These are phyloP conservation scores for Collariella sp. DNA, from an alignment of 495 filamentous ascomycete genomes.

Conservation along the genomic window DNA sequence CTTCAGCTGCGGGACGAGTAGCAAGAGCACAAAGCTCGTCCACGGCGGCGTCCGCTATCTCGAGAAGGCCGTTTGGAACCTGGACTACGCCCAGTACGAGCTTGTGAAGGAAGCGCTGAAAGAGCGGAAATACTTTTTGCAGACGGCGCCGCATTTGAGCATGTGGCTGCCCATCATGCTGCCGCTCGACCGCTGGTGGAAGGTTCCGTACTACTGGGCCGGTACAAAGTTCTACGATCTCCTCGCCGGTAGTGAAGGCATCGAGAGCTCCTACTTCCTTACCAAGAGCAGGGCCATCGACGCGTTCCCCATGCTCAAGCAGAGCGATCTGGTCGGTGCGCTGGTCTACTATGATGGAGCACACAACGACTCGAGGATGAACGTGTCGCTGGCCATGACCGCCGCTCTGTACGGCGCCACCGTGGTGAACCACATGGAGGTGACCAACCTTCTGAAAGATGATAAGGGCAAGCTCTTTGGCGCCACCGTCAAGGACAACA, in stretches of 20 bases:
- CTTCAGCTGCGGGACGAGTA: constrained; percentile 88
- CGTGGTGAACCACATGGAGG: constrained; percentile 88
- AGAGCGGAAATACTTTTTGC: constrained; percentile 91
- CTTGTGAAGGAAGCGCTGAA: constrained; percentile 91
- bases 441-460: constrained; percentile 76
- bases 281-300: constrained; percentile 91
- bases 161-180: constrained; percentile 97
- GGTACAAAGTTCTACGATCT: constrained; percentile 95
- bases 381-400: constrained; percentile 91
- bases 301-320: constrained; percentile 95
- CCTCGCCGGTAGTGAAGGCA: constrained; percentile 88
- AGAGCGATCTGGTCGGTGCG: constrained; percentile 74
- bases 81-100: constrained; percentile 92
- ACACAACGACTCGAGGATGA: constrained; percentile 98
- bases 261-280: constrained; percentile 94
- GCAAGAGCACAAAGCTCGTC: constrained; percentile 94
- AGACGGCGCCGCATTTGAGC: constrained; percentile 91
- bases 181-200: constrained; percentile 92
- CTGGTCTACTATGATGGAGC: constrained; percentile 98
- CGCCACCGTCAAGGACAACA: constrained; percentile 66
- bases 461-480: constrained; percentile 69
- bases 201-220: constrained; percentile 94
- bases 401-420: constrained; percentile 89
- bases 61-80: constrained; percentile 93
- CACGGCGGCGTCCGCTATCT: constrained; percentile 95